Evolutionary conservation across 192 early-diverging fungal genomes (phyloP).

Genomic region (Coemansia umbellata): DNA sequence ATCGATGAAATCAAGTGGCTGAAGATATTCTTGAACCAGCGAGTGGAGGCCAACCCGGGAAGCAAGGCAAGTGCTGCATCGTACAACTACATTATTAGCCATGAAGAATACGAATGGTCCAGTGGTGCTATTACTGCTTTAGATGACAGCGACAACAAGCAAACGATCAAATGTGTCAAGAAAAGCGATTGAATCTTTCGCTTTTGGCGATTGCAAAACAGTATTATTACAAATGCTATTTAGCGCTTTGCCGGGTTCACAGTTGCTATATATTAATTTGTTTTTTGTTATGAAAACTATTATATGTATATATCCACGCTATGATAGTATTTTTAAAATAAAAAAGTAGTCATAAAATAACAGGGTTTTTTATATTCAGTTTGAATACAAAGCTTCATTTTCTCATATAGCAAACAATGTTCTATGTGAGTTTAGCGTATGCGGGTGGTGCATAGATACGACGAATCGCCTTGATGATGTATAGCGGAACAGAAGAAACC

Average conservation of each 20-base stretch:
- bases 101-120: background rate
- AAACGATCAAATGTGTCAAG: background rate
- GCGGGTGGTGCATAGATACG: constrained; percentile 81
- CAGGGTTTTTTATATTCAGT: too few relatives aligned
- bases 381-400: too few relatives aligned
- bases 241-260: too few relatives aligned
- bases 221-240: too few relatives aligned
- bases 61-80: background rate
- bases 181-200: background rate
- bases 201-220: background rate
- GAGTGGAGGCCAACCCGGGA: background rate
- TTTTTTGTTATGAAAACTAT: too few relatives aligned
- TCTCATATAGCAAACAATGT: too few relatives aligned
- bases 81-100: background rate
- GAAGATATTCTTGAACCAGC: background rate
- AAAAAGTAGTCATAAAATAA: too few relatives aligned
- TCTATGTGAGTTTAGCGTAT: constrained; percentile 82
- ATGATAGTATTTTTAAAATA: too few relatives aligned
- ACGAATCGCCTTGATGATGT: constrained; percentile 76
- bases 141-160: background rate
- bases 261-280: too few relatives aligned
- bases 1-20: constrained; percentile 1
- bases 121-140: background rate
- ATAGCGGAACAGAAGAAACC: constrained; percentile 81
- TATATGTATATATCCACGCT: too few relatives aligned